phyloP scores from a whole-genome alignment of 2,329 filamentous ascomycete genomes.

The Sphaerulina musiva region DNA sequence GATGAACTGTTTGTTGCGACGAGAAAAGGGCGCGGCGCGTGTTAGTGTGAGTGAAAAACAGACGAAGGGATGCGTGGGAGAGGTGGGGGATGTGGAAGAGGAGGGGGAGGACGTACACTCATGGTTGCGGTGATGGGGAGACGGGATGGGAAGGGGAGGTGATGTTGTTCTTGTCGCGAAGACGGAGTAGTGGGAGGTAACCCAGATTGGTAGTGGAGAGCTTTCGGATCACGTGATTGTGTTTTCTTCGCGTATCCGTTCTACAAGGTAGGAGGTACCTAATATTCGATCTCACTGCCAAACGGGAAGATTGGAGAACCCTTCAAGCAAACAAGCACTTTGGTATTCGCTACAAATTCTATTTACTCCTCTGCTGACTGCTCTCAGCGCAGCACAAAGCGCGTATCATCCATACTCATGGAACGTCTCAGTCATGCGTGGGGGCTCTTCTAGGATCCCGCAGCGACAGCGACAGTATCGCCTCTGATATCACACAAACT shows the following conservation, averaged over 20 bases:
- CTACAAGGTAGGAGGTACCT: too few species aligned
- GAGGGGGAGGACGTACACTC: constrained; percentile 17
- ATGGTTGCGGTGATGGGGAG: constrained; percentile 17
- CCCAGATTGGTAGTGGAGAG: neutral
- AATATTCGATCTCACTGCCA: neutral
- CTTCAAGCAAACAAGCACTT: constrained; percentile 6
- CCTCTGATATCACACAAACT: neutral
- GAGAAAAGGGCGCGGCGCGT: too few species aligned
- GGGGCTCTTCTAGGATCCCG: neutral
- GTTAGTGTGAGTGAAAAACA: too few species aligned
- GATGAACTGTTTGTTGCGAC: constrained; percentile 52
- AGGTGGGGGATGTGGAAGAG: neutral
- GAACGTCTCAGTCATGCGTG: constrained; percentile 7
- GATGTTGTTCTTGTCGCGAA: neutral
- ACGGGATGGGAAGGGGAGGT: neutral
- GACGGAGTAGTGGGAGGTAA: neutral
- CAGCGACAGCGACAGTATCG: neutral
- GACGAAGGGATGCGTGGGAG: neutral
- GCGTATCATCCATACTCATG: constrained; percentile 8
- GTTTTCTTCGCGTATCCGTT: too few species aligned
- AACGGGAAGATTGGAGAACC: neutral
- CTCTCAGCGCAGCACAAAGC: constrained; percentile 7
- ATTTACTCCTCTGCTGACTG: constrained; percentile 10
- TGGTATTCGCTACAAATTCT: constrained; percentile 11
- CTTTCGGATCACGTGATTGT: neutral